Percentiles rank a stretch among this genome's conserved stretches.
These are phyloP conservation scores for Rhodotorula sp. DNA, from an alignment of 1,284 basidiomycete genomes.

Conservation along the genomic window DNA sequence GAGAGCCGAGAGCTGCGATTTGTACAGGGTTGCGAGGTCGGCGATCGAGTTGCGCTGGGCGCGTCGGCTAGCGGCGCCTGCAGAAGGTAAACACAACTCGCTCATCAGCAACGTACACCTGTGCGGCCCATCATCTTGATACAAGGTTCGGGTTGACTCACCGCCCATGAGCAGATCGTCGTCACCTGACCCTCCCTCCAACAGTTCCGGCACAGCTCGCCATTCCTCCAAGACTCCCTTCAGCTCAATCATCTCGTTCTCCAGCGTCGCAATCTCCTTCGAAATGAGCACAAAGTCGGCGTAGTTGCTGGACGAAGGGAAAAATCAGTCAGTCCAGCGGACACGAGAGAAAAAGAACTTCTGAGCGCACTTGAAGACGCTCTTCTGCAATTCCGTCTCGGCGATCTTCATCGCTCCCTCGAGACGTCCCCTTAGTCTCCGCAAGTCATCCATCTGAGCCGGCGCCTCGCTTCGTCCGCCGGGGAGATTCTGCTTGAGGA, in stretches of 20 bases:
- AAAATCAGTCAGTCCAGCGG: background rate
- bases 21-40: constrained; percentile 89
- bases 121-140: too few species aligned
- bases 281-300: constrained; percentile 94
- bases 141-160: background rate
- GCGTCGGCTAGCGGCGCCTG: constrained; percentile 42
- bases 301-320: constrained; percentile 56
- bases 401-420: constrained; percentile 37
- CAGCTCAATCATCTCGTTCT: constrained; percentile 97
- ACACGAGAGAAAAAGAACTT: background rate
- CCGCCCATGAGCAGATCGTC: constrained; percentile 39
- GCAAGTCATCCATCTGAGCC: constrained; percentile 35
- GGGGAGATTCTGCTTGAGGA: constrained; percentile 35
- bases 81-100: constrained; percentile 45
- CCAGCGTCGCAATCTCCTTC: constrained; percentile 92
- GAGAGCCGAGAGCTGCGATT: constrained; percentile 85
- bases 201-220: constrained; percentile 87
- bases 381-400: constrained; percentile 37
- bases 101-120: constrained; percentile 39
- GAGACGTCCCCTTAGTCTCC: constrained; percentile 20
- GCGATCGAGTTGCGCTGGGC: constrained; percentile 80
- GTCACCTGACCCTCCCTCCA: constrained; percentile 64
- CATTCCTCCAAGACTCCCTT: constrained; percentile 92
- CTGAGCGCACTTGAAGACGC: constrained; percentile 38
- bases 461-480: constrained; percentile 3